A percentile compares a stretch with the other conserved stretches of the same genome.
These are phyloP conservation scores for Sporothrix protearum DNA, from an alignment of 2,329 filamentous ascomycete genomes.

Conservation along the genomic window DNA sequence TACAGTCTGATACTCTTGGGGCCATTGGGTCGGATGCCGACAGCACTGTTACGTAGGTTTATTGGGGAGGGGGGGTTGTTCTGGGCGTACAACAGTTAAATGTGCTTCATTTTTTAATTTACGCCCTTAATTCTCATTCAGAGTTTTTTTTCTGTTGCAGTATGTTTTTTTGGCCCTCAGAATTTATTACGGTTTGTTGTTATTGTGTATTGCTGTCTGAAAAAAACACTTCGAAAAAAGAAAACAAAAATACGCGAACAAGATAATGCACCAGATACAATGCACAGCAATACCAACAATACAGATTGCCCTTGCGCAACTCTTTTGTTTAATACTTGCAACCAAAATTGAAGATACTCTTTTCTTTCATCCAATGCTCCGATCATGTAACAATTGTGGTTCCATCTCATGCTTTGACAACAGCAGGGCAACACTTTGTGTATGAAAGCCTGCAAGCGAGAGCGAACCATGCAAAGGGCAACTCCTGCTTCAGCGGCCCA, in stretches of 20 bases:
- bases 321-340: not conserved
- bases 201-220: too few species aligned
- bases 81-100: not conserved
- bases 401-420: not conserved
- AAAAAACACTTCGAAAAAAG: too few species aligned
- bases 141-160: not conserved
- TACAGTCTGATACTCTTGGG: not conserved
- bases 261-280: too few species aligned
- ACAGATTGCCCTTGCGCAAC: too few species aligned
- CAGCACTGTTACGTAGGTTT: not conserved
- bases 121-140: not conserved
- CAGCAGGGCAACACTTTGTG: not conserved
- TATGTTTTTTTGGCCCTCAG: too few species aligned
- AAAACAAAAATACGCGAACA: too few species aligned
- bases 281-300: too few species aligned
- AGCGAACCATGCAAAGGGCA: not conserved
- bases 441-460: not conserved
- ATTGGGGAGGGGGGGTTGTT: not conserved
- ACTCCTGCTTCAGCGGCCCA: not conserved
- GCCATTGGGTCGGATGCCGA: not conserved
- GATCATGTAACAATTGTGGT: not conserved
- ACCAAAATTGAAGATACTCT: not conserved
- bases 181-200: too few species aligned
- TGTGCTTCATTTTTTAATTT: not conserved
- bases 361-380: not conserved